Percentiles rank a stretch among this genome's conserved stretches.
These are phyloP conservation scores for Monosporascus ibericus DNA, from an alignment of 2,329 filamentous ascomycete species.

Conservation along the genomic window DNA sequence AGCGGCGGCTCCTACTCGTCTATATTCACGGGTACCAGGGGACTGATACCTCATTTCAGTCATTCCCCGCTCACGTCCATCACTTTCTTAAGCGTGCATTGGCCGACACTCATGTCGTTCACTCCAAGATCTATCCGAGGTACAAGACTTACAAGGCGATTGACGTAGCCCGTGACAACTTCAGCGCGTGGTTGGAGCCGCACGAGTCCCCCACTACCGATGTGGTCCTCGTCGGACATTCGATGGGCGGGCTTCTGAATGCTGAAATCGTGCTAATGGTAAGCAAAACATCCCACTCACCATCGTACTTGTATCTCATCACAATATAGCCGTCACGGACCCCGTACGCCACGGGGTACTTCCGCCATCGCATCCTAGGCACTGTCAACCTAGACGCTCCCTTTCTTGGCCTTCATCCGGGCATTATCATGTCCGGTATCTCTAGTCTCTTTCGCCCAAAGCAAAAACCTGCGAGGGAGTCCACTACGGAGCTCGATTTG, in stretches of 20 bases:
- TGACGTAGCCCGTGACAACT: constrained; percentile 70
- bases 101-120: constrained; percentile 68
- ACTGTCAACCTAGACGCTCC: constrained; percentile 80
- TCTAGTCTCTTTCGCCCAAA: constrained; percentile 64
- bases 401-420: constrained; percentile 82
- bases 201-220: constrained; percentile 71
- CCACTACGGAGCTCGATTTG: constrained; percentile 8
- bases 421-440: constrained; percentile 76
- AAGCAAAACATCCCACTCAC: constrained; percentile 19
- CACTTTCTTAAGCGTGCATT: constrained; percentile 62
- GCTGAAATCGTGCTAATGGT: constrained; percentile 71
- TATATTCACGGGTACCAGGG: constrained; percentile 92
- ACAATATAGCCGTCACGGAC: constrained; percentile 15
- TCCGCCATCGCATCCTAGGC: constrained; percentile 73
- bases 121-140: constrained; percentile 79
- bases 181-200: constrained; percentile 74
- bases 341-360: constrained; percentile 27
- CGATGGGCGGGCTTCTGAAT: constrained; percentile 79
- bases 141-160: constrained; percentile 72
- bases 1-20: constrained; percentile 63
- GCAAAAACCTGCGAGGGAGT: constrained; percentile 19
- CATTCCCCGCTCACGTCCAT: constrained; percentile 84
- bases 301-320: constrained; percentile 7
- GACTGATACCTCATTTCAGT: constrained; percentile 78
- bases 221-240: constrained; percentile 78